phyloP scores from a whole-genome alignment of 768 basidiomycete genomes.

The Boletus vinaceobasis region DNA sequence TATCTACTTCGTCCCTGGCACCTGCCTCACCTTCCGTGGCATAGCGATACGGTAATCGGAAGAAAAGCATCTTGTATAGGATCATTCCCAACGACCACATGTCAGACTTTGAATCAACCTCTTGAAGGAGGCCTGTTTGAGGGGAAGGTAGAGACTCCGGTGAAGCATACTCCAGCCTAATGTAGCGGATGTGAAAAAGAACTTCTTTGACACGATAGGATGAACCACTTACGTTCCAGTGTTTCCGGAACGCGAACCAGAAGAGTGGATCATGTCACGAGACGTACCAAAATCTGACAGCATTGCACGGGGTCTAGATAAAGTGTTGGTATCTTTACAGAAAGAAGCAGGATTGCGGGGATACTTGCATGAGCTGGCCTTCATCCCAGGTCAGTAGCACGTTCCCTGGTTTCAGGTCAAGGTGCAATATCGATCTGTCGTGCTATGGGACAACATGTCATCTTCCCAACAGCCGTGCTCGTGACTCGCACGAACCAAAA shows the following conservation, averaged over 20 bases:
- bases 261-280: conserved; percentile 78
- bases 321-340: not conserved
- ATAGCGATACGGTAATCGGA: conserved; percentile 80
- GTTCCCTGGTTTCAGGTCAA: conserved; percentile 93
- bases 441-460: conserved; percentile 46
- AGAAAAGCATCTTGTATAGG: conserved; percentile 89
- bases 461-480: not conserved
- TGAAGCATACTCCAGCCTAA: conserved; percentile 79
- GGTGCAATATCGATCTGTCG: conserved; percentile 79
- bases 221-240: conserved; percentile 78
- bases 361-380: conserved; percentile 68
- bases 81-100: conserved; percentile 99
- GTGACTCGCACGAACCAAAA: conserved; percentile 55
- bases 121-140: conserved; percentile 58
- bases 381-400: conserved; percentile 92
- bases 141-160: conserved; percentile 82
- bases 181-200: not conserved
- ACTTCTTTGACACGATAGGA: not conserved
- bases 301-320: conserved; percentile 81
- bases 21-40: conserved; percentile 58
- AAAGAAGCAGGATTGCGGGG: not conserved
- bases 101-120: conserved; percentile 85
- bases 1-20: conserved; percentile 51
- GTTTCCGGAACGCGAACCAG: conserved; percentile 76
- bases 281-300: conserved; percentile 95